Evolutionary conservation across 352 stramenopile species (phyloP).

Genomic region (Globisporangium rhizosaccharum): DNA sequence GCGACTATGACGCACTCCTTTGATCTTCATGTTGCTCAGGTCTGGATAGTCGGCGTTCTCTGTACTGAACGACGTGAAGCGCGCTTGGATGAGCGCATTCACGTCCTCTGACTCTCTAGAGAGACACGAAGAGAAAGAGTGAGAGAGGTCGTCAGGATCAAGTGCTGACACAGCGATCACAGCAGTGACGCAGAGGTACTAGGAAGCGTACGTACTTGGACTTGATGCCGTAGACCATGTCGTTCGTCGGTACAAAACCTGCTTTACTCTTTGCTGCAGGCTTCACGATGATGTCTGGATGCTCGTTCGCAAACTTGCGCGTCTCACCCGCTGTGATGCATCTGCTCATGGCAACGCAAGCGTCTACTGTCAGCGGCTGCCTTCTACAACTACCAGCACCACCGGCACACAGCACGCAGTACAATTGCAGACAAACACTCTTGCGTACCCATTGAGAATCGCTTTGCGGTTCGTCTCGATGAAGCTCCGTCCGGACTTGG

Average conservation of each 20-base stretch:
- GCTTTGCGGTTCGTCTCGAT: conserved; percentile 77
- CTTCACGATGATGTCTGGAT: conserved; percentile 71
- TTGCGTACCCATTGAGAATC: conserved; percentile 30
- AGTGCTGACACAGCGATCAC: too few species aligned
- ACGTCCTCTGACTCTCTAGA: conserved; percentile 70
- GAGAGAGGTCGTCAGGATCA: not conserved
- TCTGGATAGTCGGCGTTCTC: conserved; percentile 74
- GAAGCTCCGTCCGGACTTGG: conserved; percentile 61
- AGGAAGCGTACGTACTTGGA: conserved; percentile 36
- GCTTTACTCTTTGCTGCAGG: conserved; percentile 48
- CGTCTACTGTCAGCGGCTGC: not conserved
- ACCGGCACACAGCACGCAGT: not conserved
- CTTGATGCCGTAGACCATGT: conserved; percentile 70
- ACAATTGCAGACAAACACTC: not conserved
- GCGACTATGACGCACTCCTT: conserved; percentile 40
- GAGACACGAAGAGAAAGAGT: not conserved
- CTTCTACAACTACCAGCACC: not conserved
- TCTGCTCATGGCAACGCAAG: not conserved
- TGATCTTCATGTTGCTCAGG: conserved; percentile 74
- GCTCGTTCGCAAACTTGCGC: conserved; percentile 57
- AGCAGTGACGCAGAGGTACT: not conserved
- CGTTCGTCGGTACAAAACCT: conserved; percentile 45
- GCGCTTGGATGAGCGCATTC: conserved; percentile 58
- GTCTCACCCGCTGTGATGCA: conserved; percentile 53
- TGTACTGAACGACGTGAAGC: conserved; percentile 55